A percentile compares a stretch with the other conserved stretches of the same genome.
phyloP scores from a whole-genome alignment of 139 green algal species.

The Tetraselmis striata region DNA sequence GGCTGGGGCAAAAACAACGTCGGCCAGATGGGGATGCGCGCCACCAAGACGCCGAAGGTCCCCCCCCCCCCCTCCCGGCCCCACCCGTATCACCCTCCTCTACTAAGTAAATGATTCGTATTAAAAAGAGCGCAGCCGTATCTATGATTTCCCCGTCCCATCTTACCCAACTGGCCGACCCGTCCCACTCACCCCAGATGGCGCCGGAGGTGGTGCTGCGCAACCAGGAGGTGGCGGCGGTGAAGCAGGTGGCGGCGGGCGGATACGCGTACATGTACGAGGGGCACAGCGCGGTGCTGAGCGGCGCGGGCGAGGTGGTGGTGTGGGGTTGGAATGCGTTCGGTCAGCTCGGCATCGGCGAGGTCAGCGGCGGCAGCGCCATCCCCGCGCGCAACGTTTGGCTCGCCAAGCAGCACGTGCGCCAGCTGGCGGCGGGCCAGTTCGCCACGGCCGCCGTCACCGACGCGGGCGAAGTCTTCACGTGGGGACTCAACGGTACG shows the following conservation, averaged over 20 bases:
- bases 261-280: slow-evolving; percentile 24
- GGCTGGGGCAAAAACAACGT: slow-evolving; percentile 20
- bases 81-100: too few relatives aligned
- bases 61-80: too few relatives aligned
- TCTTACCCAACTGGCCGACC: too few relatives aligned
- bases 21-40: slow-evolving; percentile 12
- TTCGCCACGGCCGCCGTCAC: slow-evolving; percentile 17
- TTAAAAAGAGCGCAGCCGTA: too few relatives aligned
- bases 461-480: slow-evolving; percentile 20
- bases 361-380: background rate
- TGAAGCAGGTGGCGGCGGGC: slow-evolving; percentile 13
- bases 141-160: too few relatives aligned
- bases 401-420: slow-evolving; percentile 11
- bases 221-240: background rate
- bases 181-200: too few relatives aligned
- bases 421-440: slow-evolving; percentile 13
- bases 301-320: slow-evolving; percentile 4
- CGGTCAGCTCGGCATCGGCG: slow-evolving; percentile 12
- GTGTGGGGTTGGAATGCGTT: slow-evolving; percentile 20
- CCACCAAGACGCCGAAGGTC: slow-evolving; percentile 7
- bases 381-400: slow-evolving; percentile 3
- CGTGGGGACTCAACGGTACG: slow-evolving; percentile 20
- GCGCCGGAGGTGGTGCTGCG: background rate
- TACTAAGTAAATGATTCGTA: too few relatives aligned
- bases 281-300: slow-evolving; percentile 15